Evolutionary conservation across 805 yeast genomes (phyloP).

Genomic region (Saccharomycopsis oosterbeekiorum): DNA sequence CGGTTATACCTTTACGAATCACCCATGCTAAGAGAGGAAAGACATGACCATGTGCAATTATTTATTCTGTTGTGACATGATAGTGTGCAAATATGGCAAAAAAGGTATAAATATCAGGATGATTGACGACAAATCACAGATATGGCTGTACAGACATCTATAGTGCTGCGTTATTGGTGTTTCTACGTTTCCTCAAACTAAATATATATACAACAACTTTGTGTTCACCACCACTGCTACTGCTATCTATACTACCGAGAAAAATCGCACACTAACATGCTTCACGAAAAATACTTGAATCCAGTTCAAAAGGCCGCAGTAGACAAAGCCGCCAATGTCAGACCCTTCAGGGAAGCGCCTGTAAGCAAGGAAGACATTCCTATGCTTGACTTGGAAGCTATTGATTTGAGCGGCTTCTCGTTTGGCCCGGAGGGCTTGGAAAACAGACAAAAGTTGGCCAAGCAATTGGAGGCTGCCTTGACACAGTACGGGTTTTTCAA

Average conservation of each 20-base stretch:
- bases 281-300: slow-evolving; percentile 5
- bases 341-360: slow-evolving; percentile 27
- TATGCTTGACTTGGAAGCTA: slow-evolving; percentile 21
- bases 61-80: neutral
- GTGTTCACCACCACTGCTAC: neutral
- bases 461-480: slow-evolving; percentile 31
- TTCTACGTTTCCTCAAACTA: too few relatives aligned
- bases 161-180: too few relatives aligned
- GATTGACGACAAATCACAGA: neutral
- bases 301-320: slow-evolving; percentile 6
- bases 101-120: neutral
- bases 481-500: slow-evolving; percentile 37
- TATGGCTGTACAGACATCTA: too few relatives aligned
- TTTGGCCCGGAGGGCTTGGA: slow-evolving; percentile 30
- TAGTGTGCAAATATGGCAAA: neutral
- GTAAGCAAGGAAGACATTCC: slow-evolving; percentile 21
- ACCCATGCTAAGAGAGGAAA: too few relatives aligned
- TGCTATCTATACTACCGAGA: neutral
- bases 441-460: slow-evolving; percentile 28
- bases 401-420: slow-evolving; percentile 29
- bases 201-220: too few relatives aligned
- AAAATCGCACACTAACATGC: neutral
- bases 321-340: slow-evolving; percentile 24
- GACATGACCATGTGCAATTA: too few relatives aligned
- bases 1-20: neutral